Percentiles rank a stretch among this genome's conserved stretches.
Conservation (phyloP, 2,329 filamentous ascomycete genomes). For the Nannizziopsis barbatae region DNA sequence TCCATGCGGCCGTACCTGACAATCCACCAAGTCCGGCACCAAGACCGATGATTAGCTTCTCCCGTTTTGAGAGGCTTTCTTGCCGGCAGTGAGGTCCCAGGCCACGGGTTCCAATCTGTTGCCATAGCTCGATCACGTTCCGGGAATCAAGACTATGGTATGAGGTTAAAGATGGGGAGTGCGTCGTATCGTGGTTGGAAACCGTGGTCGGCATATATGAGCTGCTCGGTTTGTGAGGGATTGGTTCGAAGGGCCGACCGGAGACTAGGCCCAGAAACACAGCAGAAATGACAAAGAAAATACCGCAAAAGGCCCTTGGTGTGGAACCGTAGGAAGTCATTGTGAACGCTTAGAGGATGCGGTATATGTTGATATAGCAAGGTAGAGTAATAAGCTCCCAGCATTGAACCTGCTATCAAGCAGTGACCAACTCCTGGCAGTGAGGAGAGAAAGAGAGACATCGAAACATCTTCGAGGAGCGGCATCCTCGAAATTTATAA, state of each 20-base stretch:
- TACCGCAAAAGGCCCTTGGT: not conserved
- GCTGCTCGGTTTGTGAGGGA: not conserved
- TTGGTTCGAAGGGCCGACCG: not conserved
- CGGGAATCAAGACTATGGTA: not conserved
- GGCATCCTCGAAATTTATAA: not conserved
- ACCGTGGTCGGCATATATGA: not conserved
- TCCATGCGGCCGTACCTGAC: not conserved
- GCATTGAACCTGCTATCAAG: not conserved
- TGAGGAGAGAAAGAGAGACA: conserved; percentile 4
- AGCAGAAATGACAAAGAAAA: not conserved
- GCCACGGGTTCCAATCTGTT: not conserved
- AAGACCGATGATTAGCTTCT: conserved; percentile 7
- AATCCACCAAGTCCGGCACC: conserved; percentile 6
- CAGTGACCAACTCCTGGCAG: not conserved
- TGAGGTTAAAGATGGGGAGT: not conserved
- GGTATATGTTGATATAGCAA: not conserved
- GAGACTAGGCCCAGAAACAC: not conserved
- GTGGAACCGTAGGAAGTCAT: not conserved
- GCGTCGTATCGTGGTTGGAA: not conserved
- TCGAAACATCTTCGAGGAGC: not conserved
- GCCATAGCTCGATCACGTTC: not conserved
- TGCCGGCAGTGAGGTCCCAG: not conserved
- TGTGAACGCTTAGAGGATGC: not conserved
- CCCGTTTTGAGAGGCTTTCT: not conserved
- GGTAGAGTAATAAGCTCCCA: not conserved